Base-by-base conservation (phyloP, 768 basidiomycete genomes). In the Phlebiopsis flavidoalba region DNA sequence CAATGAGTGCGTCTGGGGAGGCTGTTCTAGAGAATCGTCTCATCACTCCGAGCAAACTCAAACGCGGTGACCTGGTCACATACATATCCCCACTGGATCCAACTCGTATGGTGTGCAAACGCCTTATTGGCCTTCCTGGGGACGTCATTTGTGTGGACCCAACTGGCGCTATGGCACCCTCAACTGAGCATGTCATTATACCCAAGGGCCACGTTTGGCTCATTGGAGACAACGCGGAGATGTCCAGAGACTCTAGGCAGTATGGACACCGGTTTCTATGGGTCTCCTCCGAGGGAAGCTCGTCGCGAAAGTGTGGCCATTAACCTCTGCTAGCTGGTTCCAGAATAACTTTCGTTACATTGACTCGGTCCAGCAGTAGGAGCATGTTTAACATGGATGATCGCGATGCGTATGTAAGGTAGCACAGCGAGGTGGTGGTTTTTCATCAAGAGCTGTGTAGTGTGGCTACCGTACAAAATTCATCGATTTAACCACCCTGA, bases 401-500 rank as follows among this genome's bases (percentile, higher is more conserved):
- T 57, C 40, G 40, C 2, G 40, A 43, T 43, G 26, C 17, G 17
- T 43, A 43, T 43, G 40, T 17, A 43, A 12, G 8, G 40, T 10
- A 43, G 10, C 17, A 12, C 40, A 17, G 10, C 17, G 40, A 12
- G 11, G 40, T 43, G 40, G 17, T 7, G 37, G 37, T 40, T 3
- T 17, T 10, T 43, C 40, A 43, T 10, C 11, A 43, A n/a, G 12
- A 12, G 17, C 49, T 35, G 12, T 54, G 31, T n/a, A 43, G 17
- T 36, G 17, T 36, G 46, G 17, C 55, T 79, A 87, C 66, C 71
- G 81, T 49, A 76, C 77, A 70, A 98, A 97, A 67, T 91, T 91
- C 83, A 98, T 85, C 0, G 89, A 91, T 76, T n/a, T 98, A 98
- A 0, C 96, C 94, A n/a, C 96, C 96, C 63, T 94, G 87, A 6